phyloP scores from a whole-genome alignment of 2,329 filamentous ascomycete species.

The Stachybotrys elegans region DNA sequence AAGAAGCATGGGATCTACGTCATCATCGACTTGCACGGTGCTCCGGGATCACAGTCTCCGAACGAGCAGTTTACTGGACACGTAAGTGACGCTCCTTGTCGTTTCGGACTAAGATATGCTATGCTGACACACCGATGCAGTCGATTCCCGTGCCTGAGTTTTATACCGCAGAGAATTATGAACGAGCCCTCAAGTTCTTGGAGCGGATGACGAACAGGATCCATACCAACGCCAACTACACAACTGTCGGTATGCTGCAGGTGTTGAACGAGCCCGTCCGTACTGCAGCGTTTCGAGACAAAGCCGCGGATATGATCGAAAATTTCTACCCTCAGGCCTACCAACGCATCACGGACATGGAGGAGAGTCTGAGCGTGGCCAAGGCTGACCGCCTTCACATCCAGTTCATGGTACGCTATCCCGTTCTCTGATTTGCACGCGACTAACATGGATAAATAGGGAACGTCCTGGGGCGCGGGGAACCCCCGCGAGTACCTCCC shows the following conservation, averaged over 20 bases:
- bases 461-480: constrained; percentile 49
- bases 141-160: constrained; percentile 36
- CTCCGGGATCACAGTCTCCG: constrained; percentile 13
- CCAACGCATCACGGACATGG: constrained; percentile 39
- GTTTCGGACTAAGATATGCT: background rate
- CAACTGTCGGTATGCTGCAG: constrained; percentile 54
- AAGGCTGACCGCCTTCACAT: constrained; percentile 45
- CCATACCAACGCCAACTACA: constrained; percentile 42
- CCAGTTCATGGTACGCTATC: constrained; percentile 32
- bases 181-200: constrained; percentile 48
- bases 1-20: constrained; percentile 16
- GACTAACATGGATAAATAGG: constrained; percentile 4
- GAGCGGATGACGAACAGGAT: constrained; percentile 50
- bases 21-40: constrained; percentile 19
- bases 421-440: constrained; percentile 1
- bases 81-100: constrained; percentile 10
- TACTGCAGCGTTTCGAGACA: constrained; percentile 17
- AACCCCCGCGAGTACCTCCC: constrained; percentile 42
- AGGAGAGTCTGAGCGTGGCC: constrained; percentile 36
- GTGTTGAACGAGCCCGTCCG: constrained; percentile 54
- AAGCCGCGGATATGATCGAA: constrained; percentile 19
- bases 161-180: constrained; percentile 51
- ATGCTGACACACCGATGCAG: constrained; percentile 4
- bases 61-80: constrained; percentile 20
- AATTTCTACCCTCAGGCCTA: constrained; percentile 19